A percentile compares a stretch with the other conserved stretches of the same genome.
Conservation (phyloP, 352 stramenopile species). For the Hyphochytrium catenoides region DNA sequence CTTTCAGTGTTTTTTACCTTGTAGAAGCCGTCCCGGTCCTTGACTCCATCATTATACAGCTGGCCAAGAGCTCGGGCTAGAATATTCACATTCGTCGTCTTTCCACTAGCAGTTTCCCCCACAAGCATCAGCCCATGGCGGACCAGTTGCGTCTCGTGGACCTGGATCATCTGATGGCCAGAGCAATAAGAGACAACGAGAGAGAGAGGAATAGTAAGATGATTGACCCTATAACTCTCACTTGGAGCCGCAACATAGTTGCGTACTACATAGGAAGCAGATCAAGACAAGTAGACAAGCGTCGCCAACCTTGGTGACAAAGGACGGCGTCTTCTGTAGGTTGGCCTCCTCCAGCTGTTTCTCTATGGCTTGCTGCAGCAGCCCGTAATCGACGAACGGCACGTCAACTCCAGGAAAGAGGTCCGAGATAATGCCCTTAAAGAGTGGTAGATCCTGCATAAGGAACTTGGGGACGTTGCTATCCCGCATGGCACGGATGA, state of each 20-base stretch:
- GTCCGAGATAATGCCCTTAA: conserved; percentile 77
- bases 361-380: conserved; percentile 65
- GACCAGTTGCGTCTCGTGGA: conserved; percentile 69
- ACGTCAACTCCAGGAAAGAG: conserved; percentile 78
- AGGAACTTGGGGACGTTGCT: conserved; percentile 88
- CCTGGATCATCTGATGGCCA: conserved; percentile 52
- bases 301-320: conserved; percentile 36
- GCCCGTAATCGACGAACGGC: conserved; percentile 75
- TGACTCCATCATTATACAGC: conserved; percentile 40
- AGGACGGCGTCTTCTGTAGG: conserved; percentile 53
- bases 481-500: conserved; percentile 86
- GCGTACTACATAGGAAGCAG: too few relatives aligned
- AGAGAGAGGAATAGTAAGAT: too few relatives aligned
- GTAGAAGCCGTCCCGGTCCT: conserved; percentile 57
- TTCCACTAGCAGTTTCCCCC: conserved; percentile 62
- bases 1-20: conserved; percentile 16
- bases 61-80: conserved; percentile 37
- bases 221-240: too few relatives aligned
- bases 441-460: conserved; percentile 75
- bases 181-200: too few relatives aligned
- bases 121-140: conserved; percentile 84
- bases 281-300: too few relatives aligned
- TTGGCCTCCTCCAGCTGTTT: conserved; percentile 38
- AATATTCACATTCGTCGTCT: conserved; percentile 56
- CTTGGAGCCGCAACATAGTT: too few relatives aligned